A percentile compares a stretch with the other conserved stretches of the same genome.
Conservation (phyloP, 306 rosid genomes). For the Corylus heterophylla region DNA sequence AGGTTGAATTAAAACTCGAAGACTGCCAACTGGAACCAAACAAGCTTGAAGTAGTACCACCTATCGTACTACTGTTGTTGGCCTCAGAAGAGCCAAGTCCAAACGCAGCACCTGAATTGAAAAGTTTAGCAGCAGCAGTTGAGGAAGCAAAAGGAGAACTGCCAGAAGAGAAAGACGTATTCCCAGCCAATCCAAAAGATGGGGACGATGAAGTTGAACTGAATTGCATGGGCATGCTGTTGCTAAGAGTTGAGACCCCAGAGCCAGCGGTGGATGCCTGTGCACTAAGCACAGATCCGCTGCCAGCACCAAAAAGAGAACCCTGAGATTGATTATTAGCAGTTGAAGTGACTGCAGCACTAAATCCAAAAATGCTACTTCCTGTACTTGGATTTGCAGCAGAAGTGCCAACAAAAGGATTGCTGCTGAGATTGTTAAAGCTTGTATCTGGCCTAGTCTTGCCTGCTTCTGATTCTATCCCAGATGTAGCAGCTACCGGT, state of each 20-base stretch:
- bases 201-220: conserved; percentile 55
- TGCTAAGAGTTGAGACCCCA: conserved; percentile 48
- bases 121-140: conserved; percentile 36
- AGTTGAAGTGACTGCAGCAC: conserved; percentile 48
- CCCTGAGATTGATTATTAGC: conserved; percentile 42
- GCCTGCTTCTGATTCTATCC: conserved; percentile 32
- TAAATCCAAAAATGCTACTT: conserved; percentile 47
- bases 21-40: conserved; percentile 62
- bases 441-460: conserved; percentile 49
- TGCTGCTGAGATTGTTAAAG: conserved; percentile 38
- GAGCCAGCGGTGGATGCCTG: conserved; percentile 44
- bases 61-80: conserved; percentile 49
- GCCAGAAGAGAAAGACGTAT: conserved; percentile 52
- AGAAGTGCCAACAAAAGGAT: conserved; percentile 41
- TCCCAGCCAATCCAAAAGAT: conserved; percentile 49
- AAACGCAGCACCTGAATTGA: conserved; percentile 40
- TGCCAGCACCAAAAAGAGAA: conserved; percentile 21
- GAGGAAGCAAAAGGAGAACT: conserved; percentile 55
- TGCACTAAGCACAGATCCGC: conserved; percentile 36
- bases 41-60: conserved; percentile 42
- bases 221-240: conserved; percentile 46
- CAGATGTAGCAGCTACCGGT: conserved; percentile 33
- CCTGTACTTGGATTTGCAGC: conserved; percentile 43
- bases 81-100: conserved; percentile 39
- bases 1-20: conserved; percentile 37